A percentile compares a stretch with the other conserved stretches of the same genome.
These are phyloP conservation scores for Pichia scutulata DNA, from an alignment of 805 yeast genomes.

Conservation along the genomic window DNA sequence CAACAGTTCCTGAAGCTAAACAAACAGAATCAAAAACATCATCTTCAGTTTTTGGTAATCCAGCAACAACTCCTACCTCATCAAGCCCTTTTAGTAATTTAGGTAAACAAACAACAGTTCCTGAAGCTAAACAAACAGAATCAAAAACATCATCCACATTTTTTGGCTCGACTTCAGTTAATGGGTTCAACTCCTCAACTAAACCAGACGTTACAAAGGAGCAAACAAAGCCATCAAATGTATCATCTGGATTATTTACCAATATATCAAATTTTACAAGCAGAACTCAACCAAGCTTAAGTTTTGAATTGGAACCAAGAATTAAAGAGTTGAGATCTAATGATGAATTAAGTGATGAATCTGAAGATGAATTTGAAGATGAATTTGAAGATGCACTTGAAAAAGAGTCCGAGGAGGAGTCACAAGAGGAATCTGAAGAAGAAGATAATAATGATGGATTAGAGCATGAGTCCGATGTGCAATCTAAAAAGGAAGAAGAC, in stretches of 20 bases:
- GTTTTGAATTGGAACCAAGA: neutral
- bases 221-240: neutral
- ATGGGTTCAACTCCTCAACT: neutral
- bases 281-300: neutral
- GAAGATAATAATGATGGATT: neutral
- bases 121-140: neutral
- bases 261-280: neutral
- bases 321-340: conserved; percentile 5
- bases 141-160: neutral
- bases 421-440: neutral
- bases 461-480: neutral
- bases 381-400: neutral
- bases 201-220: neutral
- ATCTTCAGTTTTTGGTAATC: too few species aligned
- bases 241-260: neutral
- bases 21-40: too few species aligned
- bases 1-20: too few species aligned
- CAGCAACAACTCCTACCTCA: neutral
- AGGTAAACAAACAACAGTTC: neutral
- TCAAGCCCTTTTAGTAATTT: neutral
- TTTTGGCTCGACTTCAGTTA: neutral
- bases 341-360: neutral
- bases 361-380: neutral
- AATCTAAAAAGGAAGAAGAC: neutral
- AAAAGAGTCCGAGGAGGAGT: neutral